These are phyloP conservation scores for Suhomyces yuchorum DNA, from an alignment of 1,139 yeast genomes.

Conservation along the genomic window DNA sequence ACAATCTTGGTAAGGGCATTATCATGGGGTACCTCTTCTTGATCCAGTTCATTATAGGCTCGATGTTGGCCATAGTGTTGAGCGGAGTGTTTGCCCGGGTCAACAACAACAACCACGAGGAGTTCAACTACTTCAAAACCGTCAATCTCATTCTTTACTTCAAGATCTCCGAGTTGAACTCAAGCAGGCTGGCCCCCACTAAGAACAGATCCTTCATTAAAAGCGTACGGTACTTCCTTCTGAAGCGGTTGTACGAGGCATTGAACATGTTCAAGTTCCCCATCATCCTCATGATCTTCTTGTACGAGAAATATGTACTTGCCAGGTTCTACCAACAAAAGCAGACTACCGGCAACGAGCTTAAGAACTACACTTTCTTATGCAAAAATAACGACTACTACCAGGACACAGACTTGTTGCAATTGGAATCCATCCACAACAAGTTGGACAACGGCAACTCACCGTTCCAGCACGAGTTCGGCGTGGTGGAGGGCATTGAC, in stretches of 20 bases:
- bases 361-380: conserved; percentile 42
- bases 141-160: conserved; percentile 41
- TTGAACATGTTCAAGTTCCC: conserved; percentile 38
- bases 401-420: conserved; percentile 32
- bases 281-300: conserved; percentile 33
- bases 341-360: conserved; percentile 18
- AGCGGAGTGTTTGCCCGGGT: conserved; percentile 47
- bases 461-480: conserved; percentile 17
- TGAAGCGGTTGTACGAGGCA: conserved; percentile 13
- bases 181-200: conserved; percentile 5
- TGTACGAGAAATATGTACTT: conserved; percentile 32
- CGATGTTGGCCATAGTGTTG: conserved; percentile 61
- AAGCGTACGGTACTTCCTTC: conserved; percentile 5
- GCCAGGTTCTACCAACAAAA: conserved; percentile 22
- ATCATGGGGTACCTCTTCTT: conserved; percentile 57
- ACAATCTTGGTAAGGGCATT: conserved; percentile 50
- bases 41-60: conserved; percentile 58
- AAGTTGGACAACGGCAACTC: conserved; percentile 7
- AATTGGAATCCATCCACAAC: conserved; percentile 16
- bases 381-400: conserved; percentile 31
- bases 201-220: background rate
- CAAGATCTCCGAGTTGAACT: conserved; percentile 21
- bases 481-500: conserved; percentile 24
- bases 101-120: conserved; percentile 41
- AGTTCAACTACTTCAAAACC: conserved; percentile 45